Base-by-base conservation (phyloP, 208 protist genomes). In the Leishmania major region DNA sequence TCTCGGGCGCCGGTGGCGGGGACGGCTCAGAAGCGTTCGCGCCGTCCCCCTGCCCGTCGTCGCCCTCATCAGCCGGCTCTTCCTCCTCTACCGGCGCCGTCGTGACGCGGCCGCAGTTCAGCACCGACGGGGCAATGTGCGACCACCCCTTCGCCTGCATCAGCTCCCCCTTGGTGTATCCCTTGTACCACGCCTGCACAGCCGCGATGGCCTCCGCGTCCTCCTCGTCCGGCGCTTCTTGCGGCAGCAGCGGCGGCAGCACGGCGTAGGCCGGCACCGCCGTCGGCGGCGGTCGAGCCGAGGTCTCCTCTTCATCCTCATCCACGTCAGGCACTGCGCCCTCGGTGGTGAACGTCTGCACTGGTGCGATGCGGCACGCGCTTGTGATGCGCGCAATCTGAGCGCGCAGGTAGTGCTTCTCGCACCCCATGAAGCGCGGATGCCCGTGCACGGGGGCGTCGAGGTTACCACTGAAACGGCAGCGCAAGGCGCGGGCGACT, bases 351-450 rank as follows among this genome's bases (percentile, higher is more conserved):
- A 90, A 98, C 40, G 93, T 90, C 73, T 94, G 93, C 69, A 79
- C 73, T 31, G 98, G 98, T 2, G 94, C 93, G 49, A 99, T 88
- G n/a, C 89, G 91, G 86, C 91, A 96, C 10, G 91, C 88, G 80
- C 89, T 94, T 35, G 89, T 90, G 84, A 99, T 99, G 87, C 98
- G 96, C 28, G 98, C 96, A 78, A 99, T 99, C 87, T 99, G 97
- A 15, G 98, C 97, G 28, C 98, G 95, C 71, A 99, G 89, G 87
- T 98, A 98, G 85, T 98, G 89, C 78, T 90, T 91, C 88, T 99
- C 98, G 11, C 86, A 78, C 19, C 98, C 98, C 4, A 97, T 92
- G 77, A 99, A 99, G 55, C 88, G 86, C 59, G 98, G 98, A 84
- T 98, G 97, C 28, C 87, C 89, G 76, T 90, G 77, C 11, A 99